phyloP scores from a whole-genome alignment of 2,329 filamentous ascomycete genomes.

The Ciborinia camelliae region DNA sequence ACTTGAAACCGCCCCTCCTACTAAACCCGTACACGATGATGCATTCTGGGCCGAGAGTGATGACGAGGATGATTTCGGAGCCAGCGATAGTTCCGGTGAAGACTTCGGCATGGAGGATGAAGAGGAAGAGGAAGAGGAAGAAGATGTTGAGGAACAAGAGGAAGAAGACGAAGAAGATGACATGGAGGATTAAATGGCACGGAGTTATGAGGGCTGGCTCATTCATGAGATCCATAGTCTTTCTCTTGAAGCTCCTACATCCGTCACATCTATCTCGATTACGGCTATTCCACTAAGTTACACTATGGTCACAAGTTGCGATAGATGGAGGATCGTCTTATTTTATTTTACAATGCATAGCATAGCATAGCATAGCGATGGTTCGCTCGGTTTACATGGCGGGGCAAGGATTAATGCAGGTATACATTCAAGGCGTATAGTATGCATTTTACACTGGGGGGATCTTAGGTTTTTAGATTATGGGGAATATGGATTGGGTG shows the following conservation, averaged over 20 bases:
- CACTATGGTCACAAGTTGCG: conserved; percentile 9
- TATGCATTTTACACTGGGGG: conserved; percentile 12
- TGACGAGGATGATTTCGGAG: conserved; percentile 73
- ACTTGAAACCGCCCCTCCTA: conserved; percentile 56
- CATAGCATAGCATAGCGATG: conserved; percentile 33
- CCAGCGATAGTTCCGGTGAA: conserved; percentile 62
- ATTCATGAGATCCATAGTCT: conserved; percentile 7
- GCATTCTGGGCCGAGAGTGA: conserved; percentile 81
- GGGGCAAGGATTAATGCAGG: conserved; percentile 28
- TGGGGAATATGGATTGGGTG: conserved; percentile 15
- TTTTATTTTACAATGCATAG: conserved; percentile 29
- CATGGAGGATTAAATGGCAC: conserved; percentile 24
- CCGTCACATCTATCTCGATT: not conserved
- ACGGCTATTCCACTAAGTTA: not conserved
- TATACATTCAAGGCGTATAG: conserved; percentile 24
- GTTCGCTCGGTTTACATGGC: conserved; percentile 19
- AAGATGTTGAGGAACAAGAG: conserved; percentile 56
- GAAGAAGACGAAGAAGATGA: conserved; percentile 44
- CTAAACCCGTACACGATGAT: conserved; percentile 67
- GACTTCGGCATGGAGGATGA: conserved; percentile 60
- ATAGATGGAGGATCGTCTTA: conserved; percentile 20
- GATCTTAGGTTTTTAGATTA: conserved; percentile 19
- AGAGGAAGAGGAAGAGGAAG: conserved; percentile 52
- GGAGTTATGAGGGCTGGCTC: conserved; percentile 7
- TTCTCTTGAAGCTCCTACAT: not conserved